Evolutionary conservation across 2,329 filamentous ascomycete species (phyloP).

Genomic region (Ceratocystis albifundus): DNA sequence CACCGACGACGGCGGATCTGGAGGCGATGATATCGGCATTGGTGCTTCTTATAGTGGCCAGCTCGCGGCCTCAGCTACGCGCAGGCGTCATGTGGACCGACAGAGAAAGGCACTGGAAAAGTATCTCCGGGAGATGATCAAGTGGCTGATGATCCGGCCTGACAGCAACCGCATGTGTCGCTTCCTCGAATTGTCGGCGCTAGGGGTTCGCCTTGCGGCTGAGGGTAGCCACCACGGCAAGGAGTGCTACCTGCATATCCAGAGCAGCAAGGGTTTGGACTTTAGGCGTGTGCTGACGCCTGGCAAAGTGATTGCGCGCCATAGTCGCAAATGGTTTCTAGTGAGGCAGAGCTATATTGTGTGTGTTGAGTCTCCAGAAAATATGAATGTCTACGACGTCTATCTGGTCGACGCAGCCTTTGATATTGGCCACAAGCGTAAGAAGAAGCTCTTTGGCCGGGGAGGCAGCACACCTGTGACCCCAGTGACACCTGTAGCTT

Average conservation of each 20-base stretch:
- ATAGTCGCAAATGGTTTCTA: slow-evolving; percentile 92
- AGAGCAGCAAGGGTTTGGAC: slow-evolving; percentile 79
- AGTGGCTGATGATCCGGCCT: slow-evolving; percentile 90
- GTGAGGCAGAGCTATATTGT: slow-evolving; percentile 97
- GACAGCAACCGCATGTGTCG: slow-evolving; percentile 94
- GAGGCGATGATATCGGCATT: slow-evolving; percentile 28
- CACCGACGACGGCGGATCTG: slow-evolving; percentile 38
- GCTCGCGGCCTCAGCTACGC: slow-evolving; percentile 39
- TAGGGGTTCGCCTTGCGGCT: slow-evolving; percentile 84
- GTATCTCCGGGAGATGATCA: slow-evolving; percentile 87
- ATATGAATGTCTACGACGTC: slow-evolving; percentile 97
- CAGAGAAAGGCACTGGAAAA: slow-evolving; percentile 78
- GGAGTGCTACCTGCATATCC: slow-evolving; percentile 86
- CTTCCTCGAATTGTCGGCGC: slow-evolving; percentile 85
- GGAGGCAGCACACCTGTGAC: slow-evolving; percentile 28
- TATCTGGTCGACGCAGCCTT: slow-evolving; percentile 93
- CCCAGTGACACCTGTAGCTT: slow-evolving; percentile 14
- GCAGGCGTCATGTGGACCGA: slow-evolving; percentile 59
- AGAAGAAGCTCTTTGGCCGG: slow-evolving; percentile 39
- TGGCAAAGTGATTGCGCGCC: slow-evolving; percentile 64
- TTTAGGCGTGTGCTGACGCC: slow-evolving; percentile 72
- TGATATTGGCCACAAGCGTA: slow-evolving; percentile 62
- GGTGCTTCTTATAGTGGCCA: slow-evolving; percentile 36
- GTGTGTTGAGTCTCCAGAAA: slow-evolving; percentile 95
- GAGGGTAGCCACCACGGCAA: slow-evolving; percentile 97